Evolutionary conservation across 306 rosid species (phyloP).

Genomic region (Sechiopsis laciniata): DNA sequence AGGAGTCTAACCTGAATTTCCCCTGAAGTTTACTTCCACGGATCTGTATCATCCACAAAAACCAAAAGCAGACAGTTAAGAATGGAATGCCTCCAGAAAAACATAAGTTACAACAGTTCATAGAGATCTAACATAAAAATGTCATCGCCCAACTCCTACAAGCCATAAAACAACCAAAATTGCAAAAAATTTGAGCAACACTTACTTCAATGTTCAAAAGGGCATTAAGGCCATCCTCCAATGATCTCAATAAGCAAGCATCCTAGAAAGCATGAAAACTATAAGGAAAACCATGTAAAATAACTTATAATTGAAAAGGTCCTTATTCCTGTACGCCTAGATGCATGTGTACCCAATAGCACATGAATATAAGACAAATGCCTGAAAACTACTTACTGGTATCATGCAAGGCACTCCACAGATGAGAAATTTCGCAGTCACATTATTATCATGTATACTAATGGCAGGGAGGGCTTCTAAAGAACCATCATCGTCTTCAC

Average conservation of each 20-base stretch:
- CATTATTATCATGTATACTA: conserved; percentile 81
- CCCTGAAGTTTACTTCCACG: conserved; percentile 97
- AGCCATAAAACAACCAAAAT: conserved; percentile 1
- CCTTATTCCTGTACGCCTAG: background rate
- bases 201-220: conserved; percentile 88
- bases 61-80: conserved; percentile 9
- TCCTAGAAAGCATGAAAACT: conserved; percentile 52
- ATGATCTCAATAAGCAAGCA: conserved; percentile 52
- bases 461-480: conserved; percentile 65
- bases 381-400: conserved; percentile 49
- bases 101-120: conserved; percentile 14
- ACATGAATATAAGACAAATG: conserved; percentile 7
- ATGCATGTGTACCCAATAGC: conserved; percentile 14
- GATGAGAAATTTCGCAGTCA: conserved; percentile 71
- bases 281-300: conserved; percentile 19
- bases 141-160: background rate
- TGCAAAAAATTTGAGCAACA: background rate
- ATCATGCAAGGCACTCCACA: conserved; percentile 66
- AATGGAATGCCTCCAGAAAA: background rate
- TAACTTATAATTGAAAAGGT: background rate
- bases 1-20: conserved; percentile 68
- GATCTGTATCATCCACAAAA: conserved; percentile 45
- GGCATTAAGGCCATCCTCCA: conserved; percentile 92
- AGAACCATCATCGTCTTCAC: conserved; percentile 66
- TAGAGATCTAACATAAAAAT: conserved; percentile 10